phyloP scores from a whole-genome alignment of 2,329 filamentous ascomycete species.

The Botrytis elliptica region DNA sequence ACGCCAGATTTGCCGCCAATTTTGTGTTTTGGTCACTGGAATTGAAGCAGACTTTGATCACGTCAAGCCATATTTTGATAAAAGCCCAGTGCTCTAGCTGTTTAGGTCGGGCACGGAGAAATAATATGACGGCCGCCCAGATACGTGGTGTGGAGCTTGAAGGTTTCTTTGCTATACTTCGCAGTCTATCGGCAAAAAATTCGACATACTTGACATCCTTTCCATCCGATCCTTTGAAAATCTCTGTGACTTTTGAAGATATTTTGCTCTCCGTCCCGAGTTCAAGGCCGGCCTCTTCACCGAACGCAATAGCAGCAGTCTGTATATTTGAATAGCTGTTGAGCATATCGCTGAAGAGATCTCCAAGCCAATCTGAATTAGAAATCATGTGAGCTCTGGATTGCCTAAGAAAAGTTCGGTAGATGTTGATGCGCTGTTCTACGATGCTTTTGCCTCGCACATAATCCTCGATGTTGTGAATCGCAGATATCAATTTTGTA shows the following conservation, averaged over 20 bases:
- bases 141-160: conserved; percentile 75
- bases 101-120: conserved; percentile 63
- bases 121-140: conserved; percentile 79
- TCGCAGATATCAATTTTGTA: conserved; percentile 64
- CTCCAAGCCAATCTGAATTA: conserved; percentile 75
- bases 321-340: conserved; percentile 76
- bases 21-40: conserved; percentile 69
- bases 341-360: conserved; percentile 79
- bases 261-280: conserved; percentile 69
- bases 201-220: conserved; percentile 57
- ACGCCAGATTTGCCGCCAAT: conserved; percentile 76
- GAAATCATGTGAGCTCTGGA: conserved; percentile 67
- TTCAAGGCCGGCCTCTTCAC: conserved; percentile 65
- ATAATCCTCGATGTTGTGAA: conserved; percentile 71
- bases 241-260: conserved; percentile 63
- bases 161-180: conserved; percentile 64
- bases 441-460: conserved; percentile 79
- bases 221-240: conserved; percentile 50
- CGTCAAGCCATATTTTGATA: conserved; percentile 69
- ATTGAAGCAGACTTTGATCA: conserved; percentile 84
- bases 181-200: conserved; percentile 66
- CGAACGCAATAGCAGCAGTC: conserved; percentile 69
- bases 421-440: conserved; percentile 74
- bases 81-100: conserved; percentile 67
- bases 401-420: conserved; percentile 73